A percentile compares a stretch with the other conserved stretches of the same genome.
Conservation (phyloP, 1,139 yeast species). For the Taphrina deformans region DNA sequence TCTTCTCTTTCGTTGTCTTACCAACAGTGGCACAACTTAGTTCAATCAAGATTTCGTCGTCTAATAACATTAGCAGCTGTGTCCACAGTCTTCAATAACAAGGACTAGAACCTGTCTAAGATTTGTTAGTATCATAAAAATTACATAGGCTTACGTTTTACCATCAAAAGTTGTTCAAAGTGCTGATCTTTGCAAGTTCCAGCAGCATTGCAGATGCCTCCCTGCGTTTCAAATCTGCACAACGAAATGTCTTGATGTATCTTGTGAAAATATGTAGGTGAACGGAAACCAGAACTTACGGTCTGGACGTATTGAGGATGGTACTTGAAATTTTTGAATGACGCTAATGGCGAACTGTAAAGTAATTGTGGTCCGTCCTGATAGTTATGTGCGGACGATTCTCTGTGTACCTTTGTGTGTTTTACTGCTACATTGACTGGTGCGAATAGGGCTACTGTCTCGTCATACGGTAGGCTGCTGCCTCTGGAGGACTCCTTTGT, state of each 20-base stretch:
- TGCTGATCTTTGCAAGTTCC: conserved; percentile 19
- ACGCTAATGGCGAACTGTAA: conserved; percentile 10
- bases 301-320: conserved; percentile 7
- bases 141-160: not conserved
- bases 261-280: conserved; percentile 24
- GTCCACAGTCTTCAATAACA: not conserved
- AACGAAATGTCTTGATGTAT: not conserved
- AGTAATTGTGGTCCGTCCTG: not conserved
- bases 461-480: no score
- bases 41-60: conserved; percentile 27
- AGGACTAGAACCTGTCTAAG: conserved; percentile 14
- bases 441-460: no score
- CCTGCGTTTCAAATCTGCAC: conserved; percentile 18
- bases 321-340: conserved; percentile 12
- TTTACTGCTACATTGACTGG: no score
- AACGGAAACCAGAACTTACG: conserved; percentile 9
- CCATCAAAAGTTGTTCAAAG: conserved; percentile 11
- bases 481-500: no score
- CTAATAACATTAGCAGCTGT: conserved; percentile 9
- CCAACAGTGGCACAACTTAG: conserved; percentile 22
- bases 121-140: not conserved
- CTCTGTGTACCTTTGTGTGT: no score
- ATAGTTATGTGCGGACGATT: no score
- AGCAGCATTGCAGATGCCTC: conserved; percentile 8
- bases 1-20: conserved; percentile 1